Percentiles rank a stretch among this genome's conserved stretches.
phyloP scores from a whole-genome alignment of 2,329 filamentous ascomycete genomes.

The Ophiocordyceps camponoti-saundersi region DNA sequence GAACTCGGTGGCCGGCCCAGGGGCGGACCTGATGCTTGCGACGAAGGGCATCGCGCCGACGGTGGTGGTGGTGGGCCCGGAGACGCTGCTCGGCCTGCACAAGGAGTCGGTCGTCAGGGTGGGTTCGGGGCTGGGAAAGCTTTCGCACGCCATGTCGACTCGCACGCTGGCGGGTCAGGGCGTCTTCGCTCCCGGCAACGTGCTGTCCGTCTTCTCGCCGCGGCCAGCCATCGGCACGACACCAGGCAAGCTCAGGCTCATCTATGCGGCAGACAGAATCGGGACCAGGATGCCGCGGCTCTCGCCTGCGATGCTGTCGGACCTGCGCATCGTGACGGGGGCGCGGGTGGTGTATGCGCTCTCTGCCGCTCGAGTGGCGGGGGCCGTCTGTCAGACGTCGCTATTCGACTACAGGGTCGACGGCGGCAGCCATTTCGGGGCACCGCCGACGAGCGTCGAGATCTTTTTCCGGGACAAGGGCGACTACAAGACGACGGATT shows the following conservation, averaged over 20 bases:
- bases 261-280: conserved; percentile 62
- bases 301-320: conserved; percentile 53
- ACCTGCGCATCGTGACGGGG: conserved; percentile 66
- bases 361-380: conserved; percentile 67
- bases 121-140: conserved; percentile 43
- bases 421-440: conserved; percentile 53
- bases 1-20: conserved; percentile 68
- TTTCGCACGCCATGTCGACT: conserved; percentile 56
- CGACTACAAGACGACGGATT: conserved; percentile 44
- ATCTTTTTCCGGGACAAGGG: conserved; percentile 51
- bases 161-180: conserved; percentile 53
- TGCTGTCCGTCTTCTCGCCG: conserved; percentile 32
- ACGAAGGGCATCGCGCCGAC: conserved; percentile 65
- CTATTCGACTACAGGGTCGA: conserved; percentile 68
- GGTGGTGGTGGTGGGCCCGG: conserved; percentile 61
- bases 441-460: conserved; percentile 66
- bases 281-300: conserved; percentile 46
- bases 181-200: conserved; percentile 44
- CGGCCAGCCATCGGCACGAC: conserved; percentile 41
- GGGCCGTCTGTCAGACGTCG: conserved; percentile 73
- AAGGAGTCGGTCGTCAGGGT: conserved; percentile 40
- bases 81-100: conserved; percentile 54
- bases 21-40: conserved; percentile 54
- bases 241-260: conserved; percentile 60
- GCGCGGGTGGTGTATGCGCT: conserved; percentile 75